A percentile compares a stretch with the other conserved stretches of the same genome.
phyloP scores from a whole-genome alignment of 768 basidiomycete species.

The Tricholoma matsutake region DNA sequence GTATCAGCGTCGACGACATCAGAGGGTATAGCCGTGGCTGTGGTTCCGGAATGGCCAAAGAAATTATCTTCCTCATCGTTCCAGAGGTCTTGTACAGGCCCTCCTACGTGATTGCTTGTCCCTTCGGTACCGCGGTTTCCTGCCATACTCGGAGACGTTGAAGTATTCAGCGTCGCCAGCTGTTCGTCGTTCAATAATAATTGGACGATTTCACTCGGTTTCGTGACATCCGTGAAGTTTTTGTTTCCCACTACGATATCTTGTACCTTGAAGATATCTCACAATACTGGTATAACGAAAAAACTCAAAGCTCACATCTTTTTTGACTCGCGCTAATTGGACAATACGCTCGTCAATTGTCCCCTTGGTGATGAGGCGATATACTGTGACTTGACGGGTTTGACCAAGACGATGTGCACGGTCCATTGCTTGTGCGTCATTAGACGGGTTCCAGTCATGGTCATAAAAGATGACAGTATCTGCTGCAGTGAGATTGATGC shows the following conservation, averaged over 20 bases:
- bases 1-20: constrained; percentile 36
- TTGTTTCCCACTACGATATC: constrained; percentile 99
- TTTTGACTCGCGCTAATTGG: constrained; percentile 93
- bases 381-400: constrained; percentile 96
- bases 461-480: constrained; percentile 97
- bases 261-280: constrained; percentile 66
- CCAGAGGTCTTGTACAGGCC: constrained; percentile 65
- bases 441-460: constrained; percentile 96
- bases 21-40: constrained; percentile 15
- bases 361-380: constrained; percentile 88
- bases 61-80: constrained; percentile 87
- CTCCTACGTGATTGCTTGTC: constrained; percentile 31
- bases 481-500: constrained; percentile 94
- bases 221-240: constrained; percentile 87
- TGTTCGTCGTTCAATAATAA: constrained; percentile 94
- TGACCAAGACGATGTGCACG: constrained; percentile 96
- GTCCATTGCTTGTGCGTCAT: constrained; percentile 98
- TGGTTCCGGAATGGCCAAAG: constrained; percentile 56
- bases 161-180: constrained; percentile 63
- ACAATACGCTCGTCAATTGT: constrained; percentile 98
- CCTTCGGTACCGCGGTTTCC: constrained; percentile 22
- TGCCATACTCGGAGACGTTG: constrained; percentile 36
- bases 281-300: neutral
- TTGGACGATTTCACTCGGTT: constrained; percentile 96
- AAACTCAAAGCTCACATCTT: constrained; percentile 63